These are phyloP conservation scores for Saraca asoca DNA, from an alignment of 331 rosid genomes.

Conservation along the genomic window DNA sequence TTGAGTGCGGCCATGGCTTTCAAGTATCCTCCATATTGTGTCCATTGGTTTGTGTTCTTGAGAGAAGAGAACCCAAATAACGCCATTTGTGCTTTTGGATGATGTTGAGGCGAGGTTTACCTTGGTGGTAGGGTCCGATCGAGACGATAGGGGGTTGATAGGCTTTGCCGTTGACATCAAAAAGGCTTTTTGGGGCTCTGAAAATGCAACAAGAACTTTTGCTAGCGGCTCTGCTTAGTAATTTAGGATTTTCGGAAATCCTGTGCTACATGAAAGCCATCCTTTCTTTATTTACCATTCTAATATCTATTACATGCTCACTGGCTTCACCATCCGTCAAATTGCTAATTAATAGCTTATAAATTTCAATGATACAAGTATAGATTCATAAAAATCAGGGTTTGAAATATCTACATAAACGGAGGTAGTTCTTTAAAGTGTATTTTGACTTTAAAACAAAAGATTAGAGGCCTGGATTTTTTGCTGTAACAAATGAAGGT, in stretches of 20 bases:
- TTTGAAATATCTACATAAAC: too few species aligned
- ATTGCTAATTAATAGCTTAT: too few species aligned
- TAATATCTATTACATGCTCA: constrained; percentile 27
- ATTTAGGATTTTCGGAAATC: constrained; percentile 48
- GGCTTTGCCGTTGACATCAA: constrained; percentile 48
- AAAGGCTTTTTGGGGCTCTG: constrained; percentile 54
- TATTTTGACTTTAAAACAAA: too few species aligned
- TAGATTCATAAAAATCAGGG: too few species aligned
- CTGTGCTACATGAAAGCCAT: constrained; percentile 41
- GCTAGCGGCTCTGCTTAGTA: constrained; percentile 53
- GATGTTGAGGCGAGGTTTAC: constrained; percentile 53
- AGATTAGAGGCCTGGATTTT: too few species aligned
- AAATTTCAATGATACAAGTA: too few species aligned
- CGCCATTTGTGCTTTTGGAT: constrained; percentile 70
- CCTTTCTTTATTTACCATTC: constrained; percentile 41
- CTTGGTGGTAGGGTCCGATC: constrained; percentile 62
- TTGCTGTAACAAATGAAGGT: too few species aligned
- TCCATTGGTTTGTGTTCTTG: constrained; percentile 41
- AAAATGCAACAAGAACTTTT: constrained; percentile 55
- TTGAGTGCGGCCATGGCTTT: constrained; percentile 44
- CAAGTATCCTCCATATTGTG: constrained; percentile 34
- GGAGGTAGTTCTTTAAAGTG: too few species aligned
- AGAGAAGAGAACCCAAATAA: constrained; percentile 52
- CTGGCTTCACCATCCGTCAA: constrained; percentile 17
- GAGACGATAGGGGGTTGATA: constrained; percentile 68